Evolutionary conservation across 2,329 filamentous ascomycete species (phyloP).

Genomic region (Xylaria sp.): DNA sequence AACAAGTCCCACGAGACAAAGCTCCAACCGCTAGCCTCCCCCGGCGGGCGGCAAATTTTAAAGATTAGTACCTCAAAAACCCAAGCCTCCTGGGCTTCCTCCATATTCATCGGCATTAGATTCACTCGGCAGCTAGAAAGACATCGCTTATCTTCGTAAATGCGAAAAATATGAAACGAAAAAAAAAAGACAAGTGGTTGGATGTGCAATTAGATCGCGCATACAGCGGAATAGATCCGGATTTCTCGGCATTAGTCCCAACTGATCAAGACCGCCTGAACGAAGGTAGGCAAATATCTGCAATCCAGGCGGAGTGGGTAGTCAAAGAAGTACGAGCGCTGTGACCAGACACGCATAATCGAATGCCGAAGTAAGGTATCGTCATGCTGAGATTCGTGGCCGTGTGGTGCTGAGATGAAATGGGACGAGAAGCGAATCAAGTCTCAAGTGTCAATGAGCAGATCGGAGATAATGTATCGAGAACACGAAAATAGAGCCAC

Average conservation of each 20-base stretch:
- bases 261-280: conserved; percentile 35
- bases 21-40: conserved; percentile 31
- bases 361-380: conserved; percentile 53
- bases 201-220: conserved; percentile 25
- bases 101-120: conserved; percentile 38
- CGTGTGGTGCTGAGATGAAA: conserved; percentile 46
- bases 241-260: conserved; percentile 32
- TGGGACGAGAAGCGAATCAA: conserved; percentile 36
- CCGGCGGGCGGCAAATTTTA: conserved; percentile 31
- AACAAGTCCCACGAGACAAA: conserved; percentile 29
- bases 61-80: conserved; percentile 40
- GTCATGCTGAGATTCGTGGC: conserved; percentile 60
- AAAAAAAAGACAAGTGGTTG: conserved; percentile 25
- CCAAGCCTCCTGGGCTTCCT: conserved; percentile 43
- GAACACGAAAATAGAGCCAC: conserved; percentile 28
- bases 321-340: conserved; percentile 54
- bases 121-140: conserved; percentile 36
- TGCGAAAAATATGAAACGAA: conserved; percentile 30
- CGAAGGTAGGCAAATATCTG: conserved; percentile 28
- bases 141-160: conserved; percentile 37
- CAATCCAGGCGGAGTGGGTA: conserved; percentile 21
- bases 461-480: conserved; percentile 27
- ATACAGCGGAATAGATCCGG: conserved; percentile 28
- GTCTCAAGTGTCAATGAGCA: conserved; percentile 32
- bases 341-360: conserved; percentile 64